Evolutionary conservation across 345 rosid species (phyloP), one percentile per base, ranked within the genome.

Genomic region (Populus pruinosa): DNA sequence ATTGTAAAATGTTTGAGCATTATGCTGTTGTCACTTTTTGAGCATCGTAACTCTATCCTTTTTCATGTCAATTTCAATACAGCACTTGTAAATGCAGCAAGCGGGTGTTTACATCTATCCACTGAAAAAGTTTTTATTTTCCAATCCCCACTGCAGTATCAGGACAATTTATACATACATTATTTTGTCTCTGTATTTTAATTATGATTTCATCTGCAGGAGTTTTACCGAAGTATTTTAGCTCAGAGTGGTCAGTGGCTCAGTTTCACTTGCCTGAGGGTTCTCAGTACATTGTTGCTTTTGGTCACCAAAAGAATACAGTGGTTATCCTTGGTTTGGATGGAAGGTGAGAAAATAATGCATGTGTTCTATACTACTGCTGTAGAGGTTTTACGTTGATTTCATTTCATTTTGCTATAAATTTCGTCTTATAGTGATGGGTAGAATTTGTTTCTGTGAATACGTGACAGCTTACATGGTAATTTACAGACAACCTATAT

Each of bases 191-290:
- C 17, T 9, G 29, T 56, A n/a, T 56, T 12, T 20, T 53, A 67
- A 69, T 21, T 56, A 16, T 17, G 7, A 53, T 13, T 63, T 6
- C 56, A 49, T 55, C 66, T 75, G 75, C 88, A 96, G 99, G 99
- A 47, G 99, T 96, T 55, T 80, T 96, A 76, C 98, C 97, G 1
- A 94, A 90, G 88, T 94, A 94, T 89, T 94, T 94, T 81, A 93
- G 97, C 87, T 94, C 98, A 1, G 95, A 94, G 79, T 94, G 98
- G 98, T 94, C 98, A 11, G 95, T 94, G 79, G 98, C 98, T 70
- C 93, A 93, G 85, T 94, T 91, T 83, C 91, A 89, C 68, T 87
- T 94, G 81, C 87, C 86, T 23, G 98, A 94, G 85, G 98, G 98
- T 68, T 92, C 90, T 70, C 91, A 88, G 14, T 91, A 90, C 85